Evolutionary conservation across 306 rosid species (phyloP).

Genomic region (Malus domestica): DNA sequence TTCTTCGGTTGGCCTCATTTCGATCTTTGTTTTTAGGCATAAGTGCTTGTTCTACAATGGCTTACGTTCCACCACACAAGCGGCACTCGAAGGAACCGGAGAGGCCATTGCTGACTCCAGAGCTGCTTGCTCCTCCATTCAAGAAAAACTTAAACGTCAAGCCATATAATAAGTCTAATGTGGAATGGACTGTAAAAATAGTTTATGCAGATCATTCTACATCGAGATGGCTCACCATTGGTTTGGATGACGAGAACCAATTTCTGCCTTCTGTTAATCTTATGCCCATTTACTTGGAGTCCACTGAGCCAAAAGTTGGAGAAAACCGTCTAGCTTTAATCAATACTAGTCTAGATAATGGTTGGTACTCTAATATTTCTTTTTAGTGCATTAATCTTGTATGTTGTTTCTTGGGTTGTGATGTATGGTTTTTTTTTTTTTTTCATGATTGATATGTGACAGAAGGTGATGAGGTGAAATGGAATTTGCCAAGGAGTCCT

Average conservation of each 20-base stretch:
- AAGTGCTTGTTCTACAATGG: conserved; percentile 18
- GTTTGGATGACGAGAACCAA: conserved; percentile 13
- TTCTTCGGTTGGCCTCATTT: neutral
- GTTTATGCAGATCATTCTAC: conserved; percentile 9
- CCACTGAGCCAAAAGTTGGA: neutral
- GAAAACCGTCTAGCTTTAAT: conserved; percentile 26
- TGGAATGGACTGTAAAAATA: neutral
- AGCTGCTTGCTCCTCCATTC: conserved; percentile 26
- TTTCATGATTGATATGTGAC: neutral
- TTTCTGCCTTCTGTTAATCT: conserved; percentile 26
- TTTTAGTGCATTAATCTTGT: neutral
- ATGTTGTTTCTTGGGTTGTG: neutral
- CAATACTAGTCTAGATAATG: neutral
- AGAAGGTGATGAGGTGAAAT: conserved; percentile 7
- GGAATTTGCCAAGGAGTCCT: conserved; percentile 12
- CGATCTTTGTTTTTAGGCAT: neutral
- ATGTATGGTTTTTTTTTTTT: neutral
- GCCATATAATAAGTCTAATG: neutral
- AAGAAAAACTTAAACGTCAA: neutral
- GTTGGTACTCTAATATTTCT: conserved; percentile 6
- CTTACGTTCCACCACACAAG: conserved; percentile 55
- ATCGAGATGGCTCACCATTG: conserved; percentile 29
- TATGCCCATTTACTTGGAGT: conserved; percentile 13
- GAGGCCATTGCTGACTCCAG: conserved; percentile 22
- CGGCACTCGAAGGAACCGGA: conserved; percentile 24